phyloP scores from a whole-genome alignment of 2,329 filamentous ascomycete genomes.

The Talaromyces verruculosus region DNA sequence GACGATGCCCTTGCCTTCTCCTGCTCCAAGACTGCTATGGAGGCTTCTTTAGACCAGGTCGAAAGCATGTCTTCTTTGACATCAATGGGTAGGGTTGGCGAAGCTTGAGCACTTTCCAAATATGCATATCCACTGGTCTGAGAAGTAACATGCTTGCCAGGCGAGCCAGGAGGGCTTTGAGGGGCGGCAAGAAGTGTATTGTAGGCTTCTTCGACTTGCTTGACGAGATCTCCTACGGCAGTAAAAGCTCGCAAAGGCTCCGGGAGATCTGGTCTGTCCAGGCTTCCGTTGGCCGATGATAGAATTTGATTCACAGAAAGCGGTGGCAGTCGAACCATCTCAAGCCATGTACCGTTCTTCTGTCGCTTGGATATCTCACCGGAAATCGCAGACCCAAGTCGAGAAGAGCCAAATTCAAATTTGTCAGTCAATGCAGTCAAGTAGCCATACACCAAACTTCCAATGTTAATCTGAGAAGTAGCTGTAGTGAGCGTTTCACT shows the following conservation, averaged over 20 bases:
- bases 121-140: conserved; percentile 58
- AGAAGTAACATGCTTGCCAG: conserved; percentile 62
- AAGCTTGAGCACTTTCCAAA: conserved; percentile 41
- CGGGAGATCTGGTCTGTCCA: conserved; percentile 53
- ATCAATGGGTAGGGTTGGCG: conserved; percentile 62
- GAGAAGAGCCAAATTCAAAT: conserved; percentile 71
- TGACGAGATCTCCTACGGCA: conserved; percentile 68
- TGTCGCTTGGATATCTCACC: conserved; percentile 74
- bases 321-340: conserved; percentile 70
- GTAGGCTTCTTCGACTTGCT: conserved; percentile 72
- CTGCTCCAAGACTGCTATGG: conserved; percentile 65
- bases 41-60: conserved; percentile 76
- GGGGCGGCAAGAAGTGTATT: conserved; percentile 61
- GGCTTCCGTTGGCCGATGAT: conserved; percentile 36
- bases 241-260: conserved; percentile 64
- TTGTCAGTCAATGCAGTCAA: conserved; percentile 76
- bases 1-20: conserved; percentile 70
- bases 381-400: conserved; percentile 68
- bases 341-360: conserved; percentile 75
- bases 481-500: conserved; percentile 43
- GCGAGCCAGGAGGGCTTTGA: conserved; percentile 67
- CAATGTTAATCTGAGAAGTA: conserved; percentile 72
- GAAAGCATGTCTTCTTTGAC: conserved; percentile 74
- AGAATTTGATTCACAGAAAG: conserved; percentile 63
- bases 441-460: conserved; percentile 84